Evolutionary conservation across 2,329 filamentous ascomycete species (phyloP).

Genomic region (Fusarium begoniae): DNA sequence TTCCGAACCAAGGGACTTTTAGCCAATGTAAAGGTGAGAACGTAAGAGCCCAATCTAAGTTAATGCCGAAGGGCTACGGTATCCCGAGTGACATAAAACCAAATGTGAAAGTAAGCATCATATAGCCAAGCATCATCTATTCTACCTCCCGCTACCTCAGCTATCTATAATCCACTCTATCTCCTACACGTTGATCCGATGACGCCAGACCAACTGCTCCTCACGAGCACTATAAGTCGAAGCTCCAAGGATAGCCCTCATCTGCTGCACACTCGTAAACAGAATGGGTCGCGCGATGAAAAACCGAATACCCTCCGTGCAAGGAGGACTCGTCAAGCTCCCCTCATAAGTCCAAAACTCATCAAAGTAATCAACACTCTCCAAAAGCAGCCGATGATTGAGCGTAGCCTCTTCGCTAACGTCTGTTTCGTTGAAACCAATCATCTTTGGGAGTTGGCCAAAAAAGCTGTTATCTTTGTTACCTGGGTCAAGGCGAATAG

Average conservation of each 20-base stretch:
- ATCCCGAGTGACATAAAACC: too few relatives aligned
- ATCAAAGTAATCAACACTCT: conserved; percentile 25
- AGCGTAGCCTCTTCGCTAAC: not conserved
- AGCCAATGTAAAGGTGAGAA: not conserved
- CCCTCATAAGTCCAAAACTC: conserved; percentile 38
- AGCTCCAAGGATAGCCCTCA: conserved; percentile 28
- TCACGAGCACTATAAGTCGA: conserved; percentile 30
- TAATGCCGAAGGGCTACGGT: too few relatives aligned
- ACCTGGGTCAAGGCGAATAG: conserved; percentile 26
- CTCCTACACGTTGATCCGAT: conserved; percentile 21
- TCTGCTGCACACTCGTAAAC: conserved; percentile 32
- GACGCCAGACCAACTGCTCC: conserved; percentile 32
- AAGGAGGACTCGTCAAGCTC: conserved; percentile 33
- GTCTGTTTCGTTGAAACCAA: conserved; percentile 28
- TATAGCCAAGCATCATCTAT: too few relatives aligned
- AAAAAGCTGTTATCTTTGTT: conserved; percentile 24
- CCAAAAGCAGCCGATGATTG: conserved; percentile 11
- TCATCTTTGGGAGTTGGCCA: conserved; percentile 4
- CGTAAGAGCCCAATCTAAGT: too few relatives aligned
- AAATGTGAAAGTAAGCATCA: too few relatives aligned
- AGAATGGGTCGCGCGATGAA: conserved; percentile 28
- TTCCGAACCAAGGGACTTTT: fast-evolving
- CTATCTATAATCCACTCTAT: fast-evolving
- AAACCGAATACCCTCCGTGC: conserved; percentile 25
- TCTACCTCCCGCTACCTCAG: fast-evolving